Evolutionary conservation across 352 stramenopile species (phyloP).

Genomic region (Globisporangium acanthophoron): DNA sequence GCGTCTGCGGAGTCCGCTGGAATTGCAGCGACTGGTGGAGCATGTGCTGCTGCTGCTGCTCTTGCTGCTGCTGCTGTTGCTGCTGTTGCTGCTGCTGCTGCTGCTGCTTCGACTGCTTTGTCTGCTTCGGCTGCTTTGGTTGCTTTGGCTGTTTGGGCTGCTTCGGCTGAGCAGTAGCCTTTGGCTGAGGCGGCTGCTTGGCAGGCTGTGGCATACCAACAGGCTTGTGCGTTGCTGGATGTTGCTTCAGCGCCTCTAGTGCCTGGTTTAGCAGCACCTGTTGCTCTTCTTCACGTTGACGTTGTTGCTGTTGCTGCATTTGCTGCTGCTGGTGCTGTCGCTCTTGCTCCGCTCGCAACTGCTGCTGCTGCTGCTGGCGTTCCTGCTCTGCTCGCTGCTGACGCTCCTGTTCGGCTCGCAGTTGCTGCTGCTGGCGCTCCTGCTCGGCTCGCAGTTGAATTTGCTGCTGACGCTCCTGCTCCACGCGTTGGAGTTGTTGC

Average conservation of each 20-base stretch:
- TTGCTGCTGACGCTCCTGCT: conserved; percentile 2
- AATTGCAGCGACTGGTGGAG: conserved; percentile 29
- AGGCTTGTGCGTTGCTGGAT: conserved; percentile 6
- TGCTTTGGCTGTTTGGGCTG: conserved; percentile 14
- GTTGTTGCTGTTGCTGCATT: conserved; percentile 11
- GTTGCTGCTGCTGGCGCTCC: conserved; percentile 1
- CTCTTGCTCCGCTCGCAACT: background rate
- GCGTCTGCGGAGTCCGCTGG: conserved; percentile 10
- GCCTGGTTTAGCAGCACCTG: conserved; percentile 40
- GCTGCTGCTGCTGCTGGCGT: background rate
- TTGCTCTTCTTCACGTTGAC: conserved; percentile 23
- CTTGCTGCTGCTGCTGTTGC: conserved; percentile 21
- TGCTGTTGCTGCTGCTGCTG: conserved; percentile 18
- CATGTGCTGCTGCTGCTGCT: conserved; percentile 22
- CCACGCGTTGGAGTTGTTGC: background rate
- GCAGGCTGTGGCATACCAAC: conserved; percentile 1
- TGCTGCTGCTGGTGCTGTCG: conserved; percentile 13
- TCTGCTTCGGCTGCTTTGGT: conserved; percentile 14
- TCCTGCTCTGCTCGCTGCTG: conserved; percentile 4
- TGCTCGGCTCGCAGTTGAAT: background rate
- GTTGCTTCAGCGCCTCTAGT: conserved; percentile 38
- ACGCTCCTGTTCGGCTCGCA: background rate
- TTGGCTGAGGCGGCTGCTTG: background rate
- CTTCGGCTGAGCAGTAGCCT: background rate
- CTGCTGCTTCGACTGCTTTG: background rate